Base-by-base conservation (phyloP, 371 early-diverging fungal genomes). In the Syncephalastrum racemosum region DNA sequence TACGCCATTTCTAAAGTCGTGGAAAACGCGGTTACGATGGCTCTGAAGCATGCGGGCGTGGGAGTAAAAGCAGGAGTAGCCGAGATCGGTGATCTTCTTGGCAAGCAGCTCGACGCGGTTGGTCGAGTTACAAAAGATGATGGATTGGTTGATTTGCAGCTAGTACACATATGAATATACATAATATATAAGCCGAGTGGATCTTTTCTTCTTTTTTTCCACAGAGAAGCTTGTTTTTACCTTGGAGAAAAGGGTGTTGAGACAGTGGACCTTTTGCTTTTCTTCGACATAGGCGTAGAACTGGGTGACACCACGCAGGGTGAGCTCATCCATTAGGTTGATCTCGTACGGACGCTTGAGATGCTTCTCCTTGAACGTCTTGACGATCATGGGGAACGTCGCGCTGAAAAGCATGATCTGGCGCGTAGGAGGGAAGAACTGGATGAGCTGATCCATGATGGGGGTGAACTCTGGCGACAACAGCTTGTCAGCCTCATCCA, bases 401-500 rank as follows among this genome's bases (percentile, higher is more conserved):
- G 99, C 99, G 57, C 92, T 91, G 75, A 90, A 99, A 39, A 99
- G 73, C 83, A 98, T 86, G 62, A 98, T 97, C 76, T 99, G 98
- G 54, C 94, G 89, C 39, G 90, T 80, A 39, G 80, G 76, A 22
- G 94, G 92, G 68, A 94, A 89, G 67, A 85, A 87, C 4, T 82
- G 71, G 50, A 98, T 83, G 52, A 99, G 68, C 66, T 96, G 90
- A 74, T 97, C 96, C 49, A 99, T 90, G 53, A 95, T 87, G n/a
- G 97, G 97, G 36, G 93, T 90, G 71, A 97, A 99, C 73, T 96
- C 98, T 22, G 94, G 91, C 43, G 93, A 92, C 31, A 99, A 81
- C 23, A 99, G 83, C 77, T 99, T 99, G 73, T 99, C 99, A 1
- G 99, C 99, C 69, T 99, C 99, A 69, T 99, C 99, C 93, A 98